Evolutionary conservation across 108 stramenopile species (phyloP).

Genomic region (Phaeodactylum tricornutum): DNA sequence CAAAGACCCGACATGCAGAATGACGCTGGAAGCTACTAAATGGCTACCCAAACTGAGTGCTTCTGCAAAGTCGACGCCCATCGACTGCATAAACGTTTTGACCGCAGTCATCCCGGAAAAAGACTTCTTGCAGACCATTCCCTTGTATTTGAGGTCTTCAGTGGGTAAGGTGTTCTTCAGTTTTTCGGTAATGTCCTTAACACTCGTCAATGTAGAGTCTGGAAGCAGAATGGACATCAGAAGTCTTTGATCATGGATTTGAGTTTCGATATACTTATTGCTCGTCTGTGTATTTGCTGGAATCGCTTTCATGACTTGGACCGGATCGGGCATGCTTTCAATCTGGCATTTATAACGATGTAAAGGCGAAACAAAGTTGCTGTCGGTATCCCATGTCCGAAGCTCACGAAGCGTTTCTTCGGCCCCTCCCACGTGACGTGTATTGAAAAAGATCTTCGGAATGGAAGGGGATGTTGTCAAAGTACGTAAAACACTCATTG

Average conservation of each 20-base stretch:
- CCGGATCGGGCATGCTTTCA: not conserved
- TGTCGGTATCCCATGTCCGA: conserved; percentile 20
- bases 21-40: conserved; percentile 18
- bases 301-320: too few species aligned
- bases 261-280: too few species aligned
- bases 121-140: conserved; percentile 14
- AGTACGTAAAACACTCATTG: conserved; percentile 4
- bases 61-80: too few species aligned
- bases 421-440: conserved; percentile 30
- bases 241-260: too few species aligned
- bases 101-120: conserved; percentile 28
- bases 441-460: conserved; percentile 45
- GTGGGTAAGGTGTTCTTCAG: conserved; percentile 22
- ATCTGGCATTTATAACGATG: not conserved
- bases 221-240: too few species aligned
- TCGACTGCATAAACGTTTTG: conserved; percentile 3
- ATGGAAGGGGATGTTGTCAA: conserved; percentile 15
- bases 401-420: conserved; percentile 26
- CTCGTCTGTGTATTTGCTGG: too few species aligned
- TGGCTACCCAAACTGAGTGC: conserved; percentile 22
- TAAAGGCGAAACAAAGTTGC: not conserved
- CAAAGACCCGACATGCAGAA: too few species aligned
- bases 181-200: conserved; percentile 24
- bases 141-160: conserved; percentile 8
- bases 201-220: conserved; percentile 18